phyloP scores from a whole-genome alignment of 148 eudicot genomes.

The Nyssa sinensis region DNA sequence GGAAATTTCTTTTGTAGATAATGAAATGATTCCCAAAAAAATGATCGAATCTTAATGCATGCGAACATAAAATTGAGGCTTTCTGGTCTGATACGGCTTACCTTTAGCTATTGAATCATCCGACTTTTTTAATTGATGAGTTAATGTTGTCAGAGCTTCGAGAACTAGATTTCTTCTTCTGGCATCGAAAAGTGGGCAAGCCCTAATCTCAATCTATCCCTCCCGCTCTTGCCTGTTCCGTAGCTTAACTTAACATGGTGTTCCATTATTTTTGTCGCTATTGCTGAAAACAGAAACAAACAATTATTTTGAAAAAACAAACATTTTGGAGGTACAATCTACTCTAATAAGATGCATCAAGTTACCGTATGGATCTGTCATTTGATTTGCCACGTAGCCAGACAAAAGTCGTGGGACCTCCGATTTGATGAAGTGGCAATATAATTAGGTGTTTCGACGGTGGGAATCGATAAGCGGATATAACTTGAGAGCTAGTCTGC shows the following conservation, averaged over 20 bases:
- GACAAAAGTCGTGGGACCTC: too few species aligned
- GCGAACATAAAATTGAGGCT: not conserved
- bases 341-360: too few species aligned
- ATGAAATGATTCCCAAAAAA: not conserved
- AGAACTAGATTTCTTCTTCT: not conserved
- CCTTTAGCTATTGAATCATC: constrained; percentile 3
- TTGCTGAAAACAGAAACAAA: too few species aligned
- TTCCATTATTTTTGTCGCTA: constrained; percentile 8
- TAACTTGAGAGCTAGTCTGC: too few species aligned
- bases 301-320: too few species aligned
- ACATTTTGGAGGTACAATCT: too few species aligned
- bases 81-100: not conserved
- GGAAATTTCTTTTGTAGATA: not conserved
- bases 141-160: not conserved
- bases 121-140: not conserved
- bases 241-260: not conserved
- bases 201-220: constrained; percentile 18
- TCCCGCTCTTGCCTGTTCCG: not conserved
- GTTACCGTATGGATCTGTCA: too few species aligned
- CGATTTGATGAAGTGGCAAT: too few species aligned
- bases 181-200: constrained; percentile 7
- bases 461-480: too few species aligned
- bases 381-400: too few species aligned
- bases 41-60: not conserved
- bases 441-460: too few species aligned